Evolutionary conservation across 176 grass and related monocot genomes (phyloP), one percentile per base, ranked within the genome.

Genomic region (Coix lacrymajobi): DNA sequence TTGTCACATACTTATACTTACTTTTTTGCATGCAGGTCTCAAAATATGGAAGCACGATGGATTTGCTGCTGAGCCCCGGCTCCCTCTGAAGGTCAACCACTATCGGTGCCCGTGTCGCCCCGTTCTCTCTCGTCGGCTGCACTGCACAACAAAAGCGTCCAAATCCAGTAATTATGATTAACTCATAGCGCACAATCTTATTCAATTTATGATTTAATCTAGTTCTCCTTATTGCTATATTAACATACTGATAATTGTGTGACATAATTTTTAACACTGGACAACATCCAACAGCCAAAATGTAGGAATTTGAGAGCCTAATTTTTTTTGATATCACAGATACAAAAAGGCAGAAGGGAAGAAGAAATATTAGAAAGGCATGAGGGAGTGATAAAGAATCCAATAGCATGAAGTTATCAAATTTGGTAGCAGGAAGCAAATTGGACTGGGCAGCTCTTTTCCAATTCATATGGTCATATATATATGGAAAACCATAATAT

Each of bases 121-220:
- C 96, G 69, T 98, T 98, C 89, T 98, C 96, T 80, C 96, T 92
- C 25, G 92, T 98, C 28, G 96, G 96, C 96, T 98, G 82, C 71
- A 76, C 29, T 19, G 60, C 66, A 81, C 16, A 80, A 8, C 26
- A 52, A 40, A 56, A 74, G 22, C 73, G 43, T 22, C 54, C 37
- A 84, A 75, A 76, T 43, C 71, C 32, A 65, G 70, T 77, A n/a
- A 89, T n/a, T n/a, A n/a, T n/a, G n/a, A 24, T 57, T 34, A 22
- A 75, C 6, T 20, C 48, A 56, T 24, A 56, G 30, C 1, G 1
- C 46, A 34, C 17, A 17, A n/a, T 17, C 40, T 79, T 87, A 28
- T 43, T 66, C 71, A 29, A 25, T 66, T 73, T 25, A 73, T 66
- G 7, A 57, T 56, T 66, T 43, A n/a, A n/a, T n/a, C n/a, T n/a